Evolutionary conservation across 257 asterid species (phyloP), one percentile per base, ranked within the genome.

Genomic region (Avicennia marina): DNA sequence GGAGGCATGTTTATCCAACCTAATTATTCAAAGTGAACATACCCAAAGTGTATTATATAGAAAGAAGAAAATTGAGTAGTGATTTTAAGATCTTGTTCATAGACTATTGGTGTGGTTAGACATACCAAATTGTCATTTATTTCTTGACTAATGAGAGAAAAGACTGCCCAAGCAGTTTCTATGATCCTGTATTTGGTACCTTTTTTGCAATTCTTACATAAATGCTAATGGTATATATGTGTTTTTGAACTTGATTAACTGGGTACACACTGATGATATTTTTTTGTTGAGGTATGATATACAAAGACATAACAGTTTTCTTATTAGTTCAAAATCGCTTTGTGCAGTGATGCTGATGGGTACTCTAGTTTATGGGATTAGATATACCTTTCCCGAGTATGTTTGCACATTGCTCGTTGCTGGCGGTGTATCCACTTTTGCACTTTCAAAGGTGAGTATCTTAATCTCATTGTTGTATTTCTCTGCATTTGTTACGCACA

Each of bases 331-430:
- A n/a, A 2, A 24, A 18, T 17, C 25, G 42, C 50, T 58, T 60
- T 66, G 47, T 75, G 89, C 95, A 93, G 98, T 93, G 58, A 93
- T 93, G 98, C 73, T 93, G 56, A 93, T 93, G 98, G 98, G 98
- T 38, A 53, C 95, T 3, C 76, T 93, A 54, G 97, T 93, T 27
- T 93, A 89, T 65, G 98, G 98, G 67, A 89, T 89, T 41, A 71
- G 86, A 65, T 89, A 93, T 63, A 82, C 94, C 51, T 7, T 93
- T 22, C 97, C 96, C 2, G 99, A 93, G 78, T 93, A 93, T 64
- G 17, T 86, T 15, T 93, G 99, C 75, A 70, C 99, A 2, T 62
- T 93, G 62, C 96, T 93, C 55, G 99, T 93, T 59, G 99, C 97
- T 65, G 96, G 99, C 39, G 99, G 99, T 56, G 97, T 93, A 58